Evolutionary conservation across 1,284 basidiomycete genomes (phyloP), one percentile per base, ranked within the genome.

Genomic region (Ganoderma meredithae): DNA sequence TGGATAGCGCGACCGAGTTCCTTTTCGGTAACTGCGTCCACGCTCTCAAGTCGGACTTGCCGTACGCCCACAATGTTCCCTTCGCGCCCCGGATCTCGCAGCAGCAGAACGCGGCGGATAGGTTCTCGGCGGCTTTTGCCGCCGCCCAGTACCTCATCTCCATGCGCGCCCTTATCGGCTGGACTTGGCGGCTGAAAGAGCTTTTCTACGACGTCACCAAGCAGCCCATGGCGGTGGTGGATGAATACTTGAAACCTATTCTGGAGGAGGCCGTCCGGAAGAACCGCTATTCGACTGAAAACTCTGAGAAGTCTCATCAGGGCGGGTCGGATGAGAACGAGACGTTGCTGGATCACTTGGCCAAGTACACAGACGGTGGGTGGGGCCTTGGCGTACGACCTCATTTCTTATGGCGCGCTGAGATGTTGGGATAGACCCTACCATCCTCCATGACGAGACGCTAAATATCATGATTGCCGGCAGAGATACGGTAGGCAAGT

Each of bases 401-500:
- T 5, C 49, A 15, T 17, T 22, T 60, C 13, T 22, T 13, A 5
- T 13, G 12, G 15, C 31, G 17, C 39, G 8, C 55, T 58, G 33
- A 58, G 4, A 22, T 8, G 25, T 43, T 6, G 22, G 58, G 12
- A 3, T 44, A 72, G 62, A 73, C 68, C 62, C 68, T n/a, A 61
- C 66, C 27, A 61, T 81, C 0, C 74, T 83, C 31, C 79, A 76
- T 52, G 83, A 84, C 61, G 83, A 84, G 68, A 75, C 71, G 0
- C 53, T 84, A 33, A 85, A 83, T 65, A 82, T 82, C 63, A 62
- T 82, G 75, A 76, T 84, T 36, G 83, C 83, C 41, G 81, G 82
- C 6, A 75, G 78, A n/a, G 82, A 84, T 52, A 84, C 83, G 1
- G 82, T 82, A 47, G 43, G 78, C 69, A 1, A 13, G 22, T 36